Conservation (phyloP, 2,329 filamentous ascomycete genomes). For the Colletotrichum endophyticum region DNA sequence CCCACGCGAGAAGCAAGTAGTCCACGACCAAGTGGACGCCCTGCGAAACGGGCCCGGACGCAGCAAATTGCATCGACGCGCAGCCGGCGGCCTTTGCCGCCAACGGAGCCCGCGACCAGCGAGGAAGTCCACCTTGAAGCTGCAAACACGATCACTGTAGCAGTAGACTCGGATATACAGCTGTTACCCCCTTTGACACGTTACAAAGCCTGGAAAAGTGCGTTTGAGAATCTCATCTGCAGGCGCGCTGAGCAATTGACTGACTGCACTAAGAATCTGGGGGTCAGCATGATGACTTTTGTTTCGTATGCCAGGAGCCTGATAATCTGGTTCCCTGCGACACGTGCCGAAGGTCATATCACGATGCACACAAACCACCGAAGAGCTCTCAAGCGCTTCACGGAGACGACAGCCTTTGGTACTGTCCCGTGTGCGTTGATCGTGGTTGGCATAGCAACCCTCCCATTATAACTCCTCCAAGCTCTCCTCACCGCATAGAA, state of each 20-base stretch:
- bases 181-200: not conserved
- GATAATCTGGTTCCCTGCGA: not conserved
- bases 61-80: rapidly evolving
- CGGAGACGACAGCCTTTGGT: not conserved
- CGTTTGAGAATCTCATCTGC: not conserved
- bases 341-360: not conserved
- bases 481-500: not conserved
- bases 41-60: not conserved
- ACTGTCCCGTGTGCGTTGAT: not conserved
- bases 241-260: not conserved
- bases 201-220: not conserved
- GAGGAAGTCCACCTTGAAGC: not conserved
- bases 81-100: not conserved
- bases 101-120: rapidly evolving
- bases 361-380: not conserved
- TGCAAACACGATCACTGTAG: not conserved
- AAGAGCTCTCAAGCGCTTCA: not conserved
- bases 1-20: not conserved
- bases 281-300: not conserved
- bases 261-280: not conserved
- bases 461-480: not conserved
- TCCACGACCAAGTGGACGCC: rapidly evolving
- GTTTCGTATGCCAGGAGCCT: not conserved
- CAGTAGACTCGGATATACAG: not conserved
- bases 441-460: not conserved